Base-by-base conservation (phyloP, 192 early-diverging fungal genomes). In the Coemansia sp. region DNA sequence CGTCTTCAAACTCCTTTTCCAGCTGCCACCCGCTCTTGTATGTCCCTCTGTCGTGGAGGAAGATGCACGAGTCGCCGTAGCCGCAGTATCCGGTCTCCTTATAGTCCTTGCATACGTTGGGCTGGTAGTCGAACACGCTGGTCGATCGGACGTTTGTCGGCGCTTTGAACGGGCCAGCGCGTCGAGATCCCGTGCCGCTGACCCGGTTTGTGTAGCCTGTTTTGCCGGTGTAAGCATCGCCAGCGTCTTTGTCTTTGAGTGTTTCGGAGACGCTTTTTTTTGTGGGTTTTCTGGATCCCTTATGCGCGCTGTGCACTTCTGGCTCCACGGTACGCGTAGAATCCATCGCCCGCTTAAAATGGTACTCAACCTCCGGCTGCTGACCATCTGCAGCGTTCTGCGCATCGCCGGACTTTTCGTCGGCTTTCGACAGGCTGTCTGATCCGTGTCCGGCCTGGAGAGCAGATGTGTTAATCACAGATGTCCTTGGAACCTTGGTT, bases 21-120 rank as follows among this genome's bases (percentile, higher is more conserved):
- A 99, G 73, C 72, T 98, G 91, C 95, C 96, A 97, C 22, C 96
- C 95, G 3, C 87, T 88, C 75, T 98, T 98, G 85, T 96, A 97
- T 69, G 93, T 94, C 29, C 94, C 91, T 63, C 97, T 89, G 73
- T 99, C 97, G 67, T 99, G 97, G 83, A 99, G 89, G 69, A 96
- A 99, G 34, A 90, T 93, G 79, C 97, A 99, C 18, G 90, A 92
- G 76, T 99, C 97, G 50, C 97, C 97, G 80, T 93, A 99, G 29
- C 97, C 97, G 76, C 97, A 99, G 75, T 86, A 94, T 48, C 94
- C 93, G 10, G 91, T 94, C 57, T 91, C 89, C 84, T 97, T 97
- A 84, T 98, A 99, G 84, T 99, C 97, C 79, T 99, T 99, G 85
- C 97, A 99, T 29, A 99, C 87, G 65, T 95, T 95, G 25, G 95